These are phyloP conservation scores for Filosporella fistucella DNA, from an alignment of 495 filamentous ascomycete species.

Conservation along the genomic window DNA sequence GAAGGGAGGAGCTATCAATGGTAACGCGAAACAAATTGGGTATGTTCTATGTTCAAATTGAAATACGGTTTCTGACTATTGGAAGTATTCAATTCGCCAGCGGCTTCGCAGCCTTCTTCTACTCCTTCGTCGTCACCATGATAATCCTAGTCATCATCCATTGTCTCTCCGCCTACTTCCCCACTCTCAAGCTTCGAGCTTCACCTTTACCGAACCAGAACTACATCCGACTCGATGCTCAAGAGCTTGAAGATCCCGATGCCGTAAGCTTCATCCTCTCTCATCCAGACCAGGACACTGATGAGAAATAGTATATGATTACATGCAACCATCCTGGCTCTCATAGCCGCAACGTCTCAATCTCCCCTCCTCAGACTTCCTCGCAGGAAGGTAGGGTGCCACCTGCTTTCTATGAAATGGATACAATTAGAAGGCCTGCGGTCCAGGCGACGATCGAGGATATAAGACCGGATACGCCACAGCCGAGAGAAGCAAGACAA, in stretches of 20 bases:
- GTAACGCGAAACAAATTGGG: not conserved
- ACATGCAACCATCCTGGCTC: no score
- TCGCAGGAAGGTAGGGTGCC: no score
- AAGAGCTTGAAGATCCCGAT: not conserved
- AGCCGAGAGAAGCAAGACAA: no score
- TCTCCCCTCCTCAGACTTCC: no score
- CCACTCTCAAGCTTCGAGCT: conserved; percentile 23
- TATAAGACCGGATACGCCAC: no score
- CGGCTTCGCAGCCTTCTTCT: conserved; percentile 65
- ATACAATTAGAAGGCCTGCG: no score
- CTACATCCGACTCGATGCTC: not conserved
- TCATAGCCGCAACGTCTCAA: no score
- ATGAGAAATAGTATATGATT: no score
- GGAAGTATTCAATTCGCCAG: not conserved
- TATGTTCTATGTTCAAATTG: not conserved
- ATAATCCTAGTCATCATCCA: conserved; percentile 67
- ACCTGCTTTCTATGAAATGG: no score
- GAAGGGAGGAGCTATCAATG: not conserved
- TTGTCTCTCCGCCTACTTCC: not conserved
- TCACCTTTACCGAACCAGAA: not conserved
- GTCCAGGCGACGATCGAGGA: no score
- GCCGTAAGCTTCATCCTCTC: not conserved
- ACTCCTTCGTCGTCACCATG: conserved; percentile 74
- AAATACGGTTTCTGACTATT: not conserved
- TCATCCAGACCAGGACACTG: not conserved